These are phyloP conservation scores for Ustilago cynodontis DNA, from an alignment of 1,284 basidiomycete genomes.

Conservation along the genomic window DNA sequence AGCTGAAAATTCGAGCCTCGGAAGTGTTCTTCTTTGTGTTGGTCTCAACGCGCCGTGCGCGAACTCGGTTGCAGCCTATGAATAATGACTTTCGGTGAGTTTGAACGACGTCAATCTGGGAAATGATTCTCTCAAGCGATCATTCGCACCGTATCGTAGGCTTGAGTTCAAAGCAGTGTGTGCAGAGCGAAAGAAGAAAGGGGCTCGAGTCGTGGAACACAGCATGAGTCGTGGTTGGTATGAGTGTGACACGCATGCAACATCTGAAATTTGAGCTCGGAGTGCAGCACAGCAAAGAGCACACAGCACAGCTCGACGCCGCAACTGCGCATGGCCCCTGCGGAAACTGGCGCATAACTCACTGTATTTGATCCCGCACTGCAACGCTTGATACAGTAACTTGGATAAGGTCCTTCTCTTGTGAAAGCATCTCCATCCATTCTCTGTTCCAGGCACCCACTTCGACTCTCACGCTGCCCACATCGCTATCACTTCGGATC, in stretches of 20 bases:
- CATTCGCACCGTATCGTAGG: background rate
- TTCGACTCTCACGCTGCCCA: conserved; percentile 7
- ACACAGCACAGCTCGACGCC: background rate
- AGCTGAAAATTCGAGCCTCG: background rate
- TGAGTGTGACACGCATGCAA: conserved; percentile 1
- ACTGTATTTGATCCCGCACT: too few species aligned
- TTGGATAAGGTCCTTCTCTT: background rate
- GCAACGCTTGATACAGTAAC: too few species aligned
- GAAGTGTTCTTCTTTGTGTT: conserved; percentile 2
- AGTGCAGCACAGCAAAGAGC: background rate
- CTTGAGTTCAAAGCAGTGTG: background rate
- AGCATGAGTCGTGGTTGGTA: background rate
- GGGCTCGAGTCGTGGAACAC: background rate
- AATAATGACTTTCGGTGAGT: background rate
- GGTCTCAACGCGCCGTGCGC: conserved; percentile 5
- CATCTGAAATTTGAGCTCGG: background rate
- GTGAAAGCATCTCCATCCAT: conserved; percentile 9
- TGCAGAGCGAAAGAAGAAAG: background rate
- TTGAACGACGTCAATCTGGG: background rate
- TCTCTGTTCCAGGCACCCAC: background rate
- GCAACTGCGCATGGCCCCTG: background rate
- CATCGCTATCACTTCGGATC: conserved; percentile 8
- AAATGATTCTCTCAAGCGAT: background rate
- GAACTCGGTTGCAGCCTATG: background rate
- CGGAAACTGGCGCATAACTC: background rate